phyloP scores from a whole-genome alignment of 2,329 filamentous ascomycete species.

The Aspergillus thermomutatus region DNA sequence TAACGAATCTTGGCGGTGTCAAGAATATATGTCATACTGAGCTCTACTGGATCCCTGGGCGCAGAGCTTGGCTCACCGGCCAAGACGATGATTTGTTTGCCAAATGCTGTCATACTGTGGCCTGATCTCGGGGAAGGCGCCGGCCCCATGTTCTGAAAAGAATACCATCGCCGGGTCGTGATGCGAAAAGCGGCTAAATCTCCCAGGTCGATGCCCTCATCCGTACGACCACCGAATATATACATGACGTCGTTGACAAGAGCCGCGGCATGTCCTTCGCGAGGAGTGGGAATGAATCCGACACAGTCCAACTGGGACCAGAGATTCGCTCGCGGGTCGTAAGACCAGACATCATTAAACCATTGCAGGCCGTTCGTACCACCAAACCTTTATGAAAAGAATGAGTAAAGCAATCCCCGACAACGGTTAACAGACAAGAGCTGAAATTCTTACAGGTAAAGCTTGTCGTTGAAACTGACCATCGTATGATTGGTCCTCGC shows the following conservation, averaged over 20 bases:
- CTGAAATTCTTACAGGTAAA: conserved; percentile 71
- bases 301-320: conserved; percentile 95
- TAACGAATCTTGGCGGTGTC: conserved; percentile 97
- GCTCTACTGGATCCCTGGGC: conserved; percentile 73
- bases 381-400: conserved; percentile 65
- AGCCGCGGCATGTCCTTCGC: conserved; percentile 91
- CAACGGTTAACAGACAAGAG: background rate
- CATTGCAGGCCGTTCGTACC: conserved; percentile 93
- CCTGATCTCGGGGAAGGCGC: conserved; percentile 90
- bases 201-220: conserved; percentile 87
- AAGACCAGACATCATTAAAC: conserved; percentile 99
- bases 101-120: conserved; percentile 95
- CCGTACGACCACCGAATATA: conserved; percentile 91
- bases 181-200: conserved; percentile 86
- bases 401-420: conserved; percentile 1
- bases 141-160: conserved; percentile 98
- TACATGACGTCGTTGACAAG: conserved; percentile 99
- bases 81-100: conserved; percentile 86
- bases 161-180: conserved; percentile 90
- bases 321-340: conserved; percentile 75
- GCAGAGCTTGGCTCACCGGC: conserved; percentile 93
- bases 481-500: conserved; percentile 93
- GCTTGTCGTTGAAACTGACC: conserved; percentile 85
- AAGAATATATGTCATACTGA: conserved; percentile 84
- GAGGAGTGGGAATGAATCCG: conserved; percentile 89